These are phyloP conservation scores for Scleromitrula shiraiana DNA, from an alignment of 2,329 filamentous ascomycete species.

Conservation along the genomic window DNA sequence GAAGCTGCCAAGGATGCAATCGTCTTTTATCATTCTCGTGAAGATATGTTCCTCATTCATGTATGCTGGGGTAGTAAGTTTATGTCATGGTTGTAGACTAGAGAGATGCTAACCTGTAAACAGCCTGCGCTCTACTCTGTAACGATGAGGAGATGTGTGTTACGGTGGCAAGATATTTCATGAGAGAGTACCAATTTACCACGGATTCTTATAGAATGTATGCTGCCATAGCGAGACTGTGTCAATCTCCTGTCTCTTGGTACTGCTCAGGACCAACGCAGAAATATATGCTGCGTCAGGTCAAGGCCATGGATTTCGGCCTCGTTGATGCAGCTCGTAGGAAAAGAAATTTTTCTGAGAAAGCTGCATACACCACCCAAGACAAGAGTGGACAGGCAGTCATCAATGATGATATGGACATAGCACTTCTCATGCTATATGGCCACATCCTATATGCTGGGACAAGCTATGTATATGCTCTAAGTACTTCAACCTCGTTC, in stretches of 20 bases:
- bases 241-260: constrained; percentile 63
- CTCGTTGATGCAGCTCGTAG: constrained; percentile 47
- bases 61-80: constrained; percentile 64
- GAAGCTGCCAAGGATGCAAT: constrained; percentile 72
- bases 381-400: constrained; percentile 30
- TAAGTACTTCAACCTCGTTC: constrained; percentile 44
- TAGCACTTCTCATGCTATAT: constrained; percentile 78
- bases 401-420: constrained; percentile 48
- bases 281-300: constrained; percentile 85
- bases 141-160: constrained; percentile 71
- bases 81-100: neutral
- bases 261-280: constrained; percentile 77
- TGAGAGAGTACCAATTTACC: constrained; percentile 71
- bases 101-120: constrained; percentile 11
- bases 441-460: constrained; percentile 83
- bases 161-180: constrained; percentile 71
- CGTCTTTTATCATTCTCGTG: constrained; percentile 66
- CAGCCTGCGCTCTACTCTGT: constrained; percentile 73
- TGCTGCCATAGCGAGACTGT: constrained; percentile 66
- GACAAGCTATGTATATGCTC: constrained; percentile 71
- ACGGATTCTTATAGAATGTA: constrained; percentile 82
- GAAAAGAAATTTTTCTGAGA: constrained; percentile 35
- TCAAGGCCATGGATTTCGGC: constrained; percentile 76
- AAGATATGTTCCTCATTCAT: constrained; percentile 64
- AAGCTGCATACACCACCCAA: constrained; percentile 31